A percentile compares a stretch with the other conserved stretches of the same genome.
Conservation (phyloP, 352 stramenopile species). For the Phytophthora melonis region DNA sequence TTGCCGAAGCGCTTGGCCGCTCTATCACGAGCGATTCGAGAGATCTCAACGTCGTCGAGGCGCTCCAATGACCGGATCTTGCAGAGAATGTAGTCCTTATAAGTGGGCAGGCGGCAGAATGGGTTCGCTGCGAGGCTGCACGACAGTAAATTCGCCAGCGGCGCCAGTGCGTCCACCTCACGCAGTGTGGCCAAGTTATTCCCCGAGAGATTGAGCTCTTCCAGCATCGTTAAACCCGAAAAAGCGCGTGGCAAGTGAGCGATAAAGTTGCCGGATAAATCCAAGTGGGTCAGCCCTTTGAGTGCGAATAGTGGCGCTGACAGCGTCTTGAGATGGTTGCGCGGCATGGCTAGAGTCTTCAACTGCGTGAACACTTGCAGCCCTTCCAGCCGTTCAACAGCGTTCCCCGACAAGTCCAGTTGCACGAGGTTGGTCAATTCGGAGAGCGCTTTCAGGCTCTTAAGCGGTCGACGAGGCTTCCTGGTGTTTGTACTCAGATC, state of each 20-base stretch:
- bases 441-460: conserved; percentile 59
- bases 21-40: conserved; percentile 55
- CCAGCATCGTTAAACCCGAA: conserved; percentile 52
- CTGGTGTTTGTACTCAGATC: conserved; percentile 61
- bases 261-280: conserved; percentile 87
- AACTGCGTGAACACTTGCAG: conserved; percentile 62
- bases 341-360: conserved; percentile 55
- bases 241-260: conserved; percentile 74
- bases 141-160: conserved; percentile 69
- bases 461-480: conserved; percentile 65
- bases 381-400: conserved; percentile 61
- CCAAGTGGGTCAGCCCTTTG: conserved; percentile 51
- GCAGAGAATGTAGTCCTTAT: conserved; percentile 77
- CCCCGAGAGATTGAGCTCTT: conserved; percentile 72
- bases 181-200: conserved; percentile 81
- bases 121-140: conserved; percentile 76
- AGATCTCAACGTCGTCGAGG: conserved; percentile 66
- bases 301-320: conserved; percentile 57
- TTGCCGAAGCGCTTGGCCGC: conserved; percentile 72
- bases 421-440: conserved; percentile 60
- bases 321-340: conserved; percentile 81
- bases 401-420: conserved; percentile 76
- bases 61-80: conserved; percentile 70
- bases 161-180: conserved; percentile 68
- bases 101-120: conserved; percentile 79